These are phyloP conservation scores for Digitaria exilis DNA, from an alignment of 202 grass and related monocot genomes.

Conservation along the genomic window DNA sequence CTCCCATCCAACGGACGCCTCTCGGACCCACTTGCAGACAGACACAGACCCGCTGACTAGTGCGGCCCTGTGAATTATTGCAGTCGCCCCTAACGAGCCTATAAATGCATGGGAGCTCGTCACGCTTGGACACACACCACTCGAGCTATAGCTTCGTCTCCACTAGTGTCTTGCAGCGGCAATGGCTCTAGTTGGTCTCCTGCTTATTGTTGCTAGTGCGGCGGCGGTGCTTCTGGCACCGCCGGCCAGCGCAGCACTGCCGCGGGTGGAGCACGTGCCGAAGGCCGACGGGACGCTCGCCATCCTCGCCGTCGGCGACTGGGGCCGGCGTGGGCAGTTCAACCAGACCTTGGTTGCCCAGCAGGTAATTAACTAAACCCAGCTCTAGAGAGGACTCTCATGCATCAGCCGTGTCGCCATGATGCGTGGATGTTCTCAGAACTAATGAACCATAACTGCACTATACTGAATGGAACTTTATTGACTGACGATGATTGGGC, in stretches of 20 bases:
- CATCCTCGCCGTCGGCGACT: constrained; percentile 78
- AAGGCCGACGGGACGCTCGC: constrained; percentile 64
- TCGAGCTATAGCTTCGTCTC: not conserved
- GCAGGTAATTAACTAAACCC: constrained; percentile 42
- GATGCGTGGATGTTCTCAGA: too few relatives aligned
- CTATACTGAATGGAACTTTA: too few relatives aligned
- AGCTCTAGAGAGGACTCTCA: not conserved
- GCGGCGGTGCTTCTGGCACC: not conserved
- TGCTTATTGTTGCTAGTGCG: not conserved
- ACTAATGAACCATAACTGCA: too few relatives aligned
- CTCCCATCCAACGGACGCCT: not conserved
- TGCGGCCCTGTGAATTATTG: not conserved
- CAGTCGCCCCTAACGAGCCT: not conserved
- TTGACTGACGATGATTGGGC: too few relatives aligned
- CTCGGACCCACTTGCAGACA: not conserved
- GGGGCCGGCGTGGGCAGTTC: constrained; percentile 68
- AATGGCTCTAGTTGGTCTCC: not conserved
- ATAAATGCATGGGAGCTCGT: not conserved
- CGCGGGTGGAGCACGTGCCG: constrained; percentile 46
- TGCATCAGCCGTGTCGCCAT: not conserved
- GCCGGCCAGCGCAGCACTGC: constrained; percentile 33
- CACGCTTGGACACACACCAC: not conserved
- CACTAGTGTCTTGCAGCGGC: not conserved
- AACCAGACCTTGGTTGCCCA: constrained; percentile 83
- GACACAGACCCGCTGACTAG: not conserved